A percentile compares a stretch with the other conserved stretches of the same genome.
These are phyloP conservation scores for Actinomortierella wolfii DNA, from an alignment of 371 early-diverging fungal genomes.

Conservation along the genomic window DNA sequence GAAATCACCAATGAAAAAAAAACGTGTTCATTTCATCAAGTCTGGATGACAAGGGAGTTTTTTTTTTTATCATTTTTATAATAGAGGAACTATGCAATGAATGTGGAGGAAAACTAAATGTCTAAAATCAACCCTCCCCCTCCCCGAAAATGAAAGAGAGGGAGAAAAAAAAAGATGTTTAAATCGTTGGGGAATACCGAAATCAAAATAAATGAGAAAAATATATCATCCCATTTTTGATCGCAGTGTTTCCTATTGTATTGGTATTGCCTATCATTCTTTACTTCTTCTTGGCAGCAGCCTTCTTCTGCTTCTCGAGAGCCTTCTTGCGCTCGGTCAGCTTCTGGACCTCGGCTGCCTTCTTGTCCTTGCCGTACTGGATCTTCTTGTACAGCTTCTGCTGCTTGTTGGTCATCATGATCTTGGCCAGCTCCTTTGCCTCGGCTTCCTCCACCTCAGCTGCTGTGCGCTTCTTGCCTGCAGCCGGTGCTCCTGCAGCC, in stretches of 20 bases:
- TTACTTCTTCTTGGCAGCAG: slow-evolving; percentile 35
- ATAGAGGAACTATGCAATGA: neutral
- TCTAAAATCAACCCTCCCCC: too few relatives aligned
- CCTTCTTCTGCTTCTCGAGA: slow-evolving; percentile 30
- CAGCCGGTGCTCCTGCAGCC: slow-evolving; percentile 14
- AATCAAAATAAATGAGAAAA: neutral
- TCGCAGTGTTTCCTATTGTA: too few relatives aligned
- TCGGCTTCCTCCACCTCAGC: slow-evolving; percentile 83
- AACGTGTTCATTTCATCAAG: too few relatives aligned
- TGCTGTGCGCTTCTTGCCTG: slow-evolving; percentile 59
- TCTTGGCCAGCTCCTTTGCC: slow-evolving; percentile 82
- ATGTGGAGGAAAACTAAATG: too few relatives aligned
- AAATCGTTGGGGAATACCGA: neutral
- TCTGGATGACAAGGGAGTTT: neutral
- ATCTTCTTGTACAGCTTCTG: slow-evolving; percentile 83
- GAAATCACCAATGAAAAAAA: too few relatives aligned
- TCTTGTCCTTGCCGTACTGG: slow-evolving; percentile 67
- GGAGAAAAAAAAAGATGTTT: neutral
- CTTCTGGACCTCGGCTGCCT: slow-evolving; percentile 46
- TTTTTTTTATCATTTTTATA: neutral
- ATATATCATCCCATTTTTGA: too few relatives aligned
- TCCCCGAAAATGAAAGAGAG: neutral
- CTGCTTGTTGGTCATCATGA: slow-evolving; percentile 95
- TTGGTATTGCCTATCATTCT: slow-evolving; percentile 4
- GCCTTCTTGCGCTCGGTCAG: slow-evolving; percentile 36